A percentile compares a stretch with the other conserved stretches of the same genome.
These are phyloP conservation scores for Pilobolus umbonatus DNA, from an alignment of 192 early-diverging fungal genomes.

Conservation along the genomic window DNA sequence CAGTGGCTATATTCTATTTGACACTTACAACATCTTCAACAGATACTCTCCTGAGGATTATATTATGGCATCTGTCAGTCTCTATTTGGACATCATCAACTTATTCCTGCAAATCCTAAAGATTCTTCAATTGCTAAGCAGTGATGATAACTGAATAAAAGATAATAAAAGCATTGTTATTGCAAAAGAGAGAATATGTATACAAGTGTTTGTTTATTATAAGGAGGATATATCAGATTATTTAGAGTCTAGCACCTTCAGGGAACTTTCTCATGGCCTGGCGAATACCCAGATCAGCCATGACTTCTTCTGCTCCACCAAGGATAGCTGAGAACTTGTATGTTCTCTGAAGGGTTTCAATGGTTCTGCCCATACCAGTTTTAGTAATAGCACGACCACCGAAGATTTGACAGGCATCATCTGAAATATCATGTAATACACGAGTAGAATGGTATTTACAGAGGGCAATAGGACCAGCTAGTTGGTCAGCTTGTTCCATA, in stretches of 20 bases:
- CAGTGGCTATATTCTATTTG: slow-evolving; percentile 74
- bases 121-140: slow-evolving; percentile 38
- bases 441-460: slow-evolving; percentile 55
- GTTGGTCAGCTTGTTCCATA: slow-evolving; percentile 50
- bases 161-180: neutral
- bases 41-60: slow-evolving; percentile 72
- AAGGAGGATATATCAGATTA: neutral
- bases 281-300: slow-evolving; percentile 59
- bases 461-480: slow-evolving; percentile 66
- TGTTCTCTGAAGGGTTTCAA: slow-evolving; percentile 60
- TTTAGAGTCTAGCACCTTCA: slow-evolving; percentile 12
- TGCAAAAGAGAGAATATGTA: neutral
- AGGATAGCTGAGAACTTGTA: slow-evolving; percentile 50
- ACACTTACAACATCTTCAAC: slow-evolving; percentile 67
- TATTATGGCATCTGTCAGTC: slow-evolving; percentile 53
- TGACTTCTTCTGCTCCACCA: slow-evolving; percentile 46
- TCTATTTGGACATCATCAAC: slow-evolving; percentile 78
- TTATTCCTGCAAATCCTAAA: slow-evolving; percentile 68
- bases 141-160: neutral
- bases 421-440: slow-evolving; percentile 52
- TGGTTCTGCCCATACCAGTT: slow-evolving; percentile 64
- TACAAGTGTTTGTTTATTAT: neutral
- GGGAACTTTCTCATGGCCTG: slow-evolving; percentile 48
- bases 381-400: slow-evolving; percentile 67
- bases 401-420: slow-evolving; percentile 70